Conservation (phyloP, 805 yeast genomes). For the Kodamaea sagamina region DNA sequence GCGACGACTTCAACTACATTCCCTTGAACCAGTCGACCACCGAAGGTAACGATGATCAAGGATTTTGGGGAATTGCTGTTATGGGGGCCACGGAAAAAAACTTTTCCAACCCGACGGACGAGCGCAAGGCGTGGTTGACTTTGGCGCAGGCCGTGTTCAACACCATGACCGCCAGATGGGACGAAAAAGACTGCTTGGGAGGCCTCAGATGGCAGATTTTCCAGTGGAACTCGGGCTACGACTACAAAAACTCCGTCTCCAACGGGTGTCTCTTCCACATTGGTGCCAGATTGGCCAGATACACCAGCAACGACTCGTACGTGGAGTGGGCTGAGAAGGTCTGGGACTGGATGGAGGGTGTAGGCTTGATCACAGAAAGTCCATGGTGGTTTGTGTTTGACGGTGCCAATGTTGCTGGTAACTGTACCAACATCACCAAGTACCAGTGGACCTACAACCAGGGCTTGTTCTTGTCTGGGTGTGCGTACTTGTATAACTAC, state of each 20-base stretch:
- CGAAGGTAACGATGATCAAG: constrained; percentile 98
- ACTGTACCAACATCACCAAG: constrained; percentile 61
- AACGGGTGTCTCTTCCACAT: constrained; percentile 48
- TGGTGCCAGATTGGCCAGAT: constrained; percentile 47
- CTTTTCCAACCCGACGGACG: constrained; percentile 56
- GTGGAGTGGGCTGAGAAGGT: constrained; percentile 44
- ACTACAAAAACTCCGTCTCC: constrained; percentile 47
- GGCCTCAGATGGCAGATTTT: constrained; percentile 52
- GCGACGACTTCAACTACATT: constrained; percentile 69
- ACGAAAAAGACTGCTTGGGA: constrained; percentile 37
- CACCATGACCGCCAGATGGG: constrained; percentile 50
- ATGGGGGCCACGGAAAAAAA: constrained; percentile 91
- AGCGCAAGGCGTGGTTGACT: constrained; percentile 39
- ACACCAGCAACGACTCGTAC: constrained; percentile 41
- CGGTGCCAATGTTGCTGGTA: constrained; percentile 61
- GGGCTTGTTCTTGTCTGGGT: constrained; percentile 75
- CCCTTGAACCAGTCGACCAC: constrained; percentile 87
- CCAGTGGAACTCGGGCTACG: constrained; percentile 50
- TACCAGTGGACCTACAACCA: constrained; percentile 87
- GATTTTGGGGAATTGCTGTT: constrained; percentile 92
- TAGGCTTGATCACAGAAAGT: constrained; percentile 40
- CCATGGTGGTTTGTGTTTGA: constrained; percentile 62
- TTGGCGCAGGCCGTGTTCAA: constrained; percentile 46
- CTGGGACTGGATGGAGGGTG: constrained; percentile 45
- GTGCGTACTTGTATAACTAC: constrained; percentile 76